These are phyloP conservation scores for Lodderomyces theae DNA, from an alignment of 1,139 yeast genomes.

Conservation along the genomic window DNA sequence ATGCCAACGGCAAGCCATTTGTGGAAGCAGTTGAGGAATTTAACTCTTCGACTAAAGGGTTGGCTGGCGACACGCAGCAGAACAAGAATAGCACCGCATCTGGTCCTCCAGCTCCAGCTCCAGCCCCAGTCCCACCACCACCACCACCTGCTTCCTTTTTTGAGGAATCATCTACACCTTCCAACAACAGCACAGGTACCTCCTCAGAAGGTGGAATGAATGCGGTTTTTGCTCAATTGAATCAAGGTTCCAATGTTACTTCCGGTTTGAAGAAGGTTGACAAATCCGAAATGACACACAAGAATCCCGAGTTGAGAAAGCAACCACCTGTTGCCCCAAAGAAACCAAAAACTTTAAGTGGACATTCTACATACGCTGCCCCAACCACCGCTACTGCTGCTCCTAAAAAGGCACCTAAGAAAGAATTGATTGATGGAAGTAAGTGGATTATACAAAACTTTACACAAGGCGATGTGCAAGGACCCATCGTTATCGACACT, in stretches of 20 bases:
- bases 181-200: slow-evolving; percentile 18
- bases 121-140: slow-evolving; percentile 80
- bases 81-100: neutral
- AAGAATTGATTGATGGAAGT: slow-evolving; percentile 78
- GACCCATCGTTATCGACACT: slow-evolving; percentile 63
- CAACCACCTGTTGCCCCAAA: slow-evolving; percentile 65
- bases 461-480: slow-evolving; percentile 46
- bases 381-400: neutral
- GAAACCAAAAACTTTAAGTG: slow-evolving; percentile 60
- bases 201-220: slow-evolving; percentile 56
- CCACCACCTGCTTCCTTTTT: slow-evolving; percentile 75
- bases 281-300: slow-evolving; percentile 90
- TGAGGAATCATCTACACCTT: slow-evolving; percentile 24
- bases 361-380: slow-evolving; percentile 5
- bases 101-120: slow-evolving; percentile 43
- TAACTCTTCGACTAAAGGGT: slow-evolving; percentile 8
- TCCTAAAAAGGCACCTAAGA: slow-evolving; percentile 60
- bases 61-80: slow-evolving; percentile 35
- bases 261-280: slow-evolving; percentile 88
- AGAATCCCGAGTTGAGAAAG: slow-evolving; percentile 78
- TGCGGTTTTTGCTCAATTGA: slow-evolving; percentile 91
- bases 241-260: slow-evolving; percentile 81
- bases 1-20: slow-evolving; percentile 49
- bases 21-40: slow-evolving; percentile 27
- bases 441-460: slow-evolving; percentile 84